These are phyloP conservation scores for Ophiosphaerella herpotricha DNA, from an alignment of 2,329 filamentous ascomycete species.

Conservation along the genomic window DNA sequence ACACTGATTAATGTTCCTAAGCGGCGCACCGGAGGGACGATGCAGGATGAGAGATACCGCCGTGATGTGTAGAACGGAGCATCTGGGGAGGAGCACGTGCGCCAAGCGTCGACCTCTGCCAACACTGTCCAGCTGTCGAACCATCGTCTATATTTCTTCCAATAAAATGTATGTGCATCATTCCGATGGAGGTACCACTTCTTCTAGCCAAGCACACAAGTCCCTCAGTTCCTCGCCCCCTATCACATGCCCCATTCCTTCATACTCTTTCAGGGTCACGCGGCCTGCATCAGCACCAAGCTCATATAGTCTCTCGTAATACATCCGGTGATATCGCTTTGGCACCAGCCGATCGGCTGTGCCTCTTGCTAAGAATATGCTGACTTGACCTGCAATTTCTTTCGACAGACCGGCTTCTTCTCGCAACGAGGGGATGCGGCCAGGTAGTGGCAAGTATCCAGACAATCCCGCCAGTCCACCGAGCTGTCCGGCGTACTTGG, in stretches of 20 bases:
- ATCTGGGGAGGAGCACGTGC: no score
- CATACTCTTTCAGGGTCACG: constrained; percentile 53
- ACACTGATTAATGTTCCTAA: constrained; percentile 11
- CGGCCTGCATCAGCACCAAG: constrained; percentile 47
- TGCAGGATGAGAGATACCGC: constrained; percentile 28
- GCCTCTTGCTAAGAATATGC: constrained; percentile 55
- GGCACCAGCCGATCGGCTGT: constrained; percentile 55
- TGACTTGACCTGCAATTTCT: constrained; percentile 41
- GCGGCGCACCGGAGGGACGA: constrained; percentile 13
- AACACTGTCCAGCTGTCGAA: no score
- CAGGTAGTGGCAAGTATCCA: constrained; percentile 54
- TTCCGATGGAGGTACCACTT: constrained; percentile 38
- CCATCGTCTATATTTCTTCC: no score
- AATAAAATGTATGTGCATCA: neutral
- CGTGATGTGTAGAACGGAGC: constrained; percentile 16
- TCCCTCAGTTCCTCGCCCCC: constrained; percentile 52
- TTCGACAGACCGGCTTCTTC: constrained; percentile 43
- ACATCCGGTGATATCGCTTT: constrained; percentile 49
- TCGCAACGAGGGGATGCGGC: constrained; percentile 46
- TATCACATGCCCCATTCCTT: constrained; percentile 54
- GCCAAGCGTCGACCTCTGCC: no score
- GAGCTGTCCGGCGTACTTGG: constrained; percentile 48
- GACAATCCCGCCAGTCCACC: constrained; percentile 51
- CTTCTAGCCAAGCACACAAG: constrained; percentile 51
- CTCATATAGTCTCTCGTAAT: constrained; percentile 47